Evolutionary conservation across 1,139 yeast genomes (phyloP), one percentile per base, ranked within the genome.

Genomic region (Sugiyamaella grinbergsii): DNA sequence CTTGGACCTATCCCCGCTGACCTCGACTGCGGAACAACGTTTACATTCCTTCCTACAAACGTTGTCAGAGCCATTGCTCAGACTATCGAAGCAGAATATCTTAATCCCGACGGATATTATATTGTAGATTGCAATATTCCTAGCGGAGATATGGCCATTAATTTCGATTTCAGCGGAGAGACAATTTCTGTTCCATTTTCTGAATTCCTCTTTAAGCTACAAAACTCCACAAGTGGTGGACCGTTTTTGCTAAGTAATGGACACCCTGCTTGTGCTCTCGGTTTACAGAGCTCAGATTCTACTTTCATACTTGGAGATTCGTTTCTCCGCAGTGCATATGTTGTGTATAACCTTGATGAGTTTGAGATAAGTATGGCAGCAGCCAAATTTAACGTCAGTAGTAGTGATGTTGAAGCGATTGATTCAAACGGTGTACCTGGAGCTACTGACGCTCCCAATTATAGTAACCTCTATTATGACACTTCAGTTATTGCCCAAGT

Each of bases 331-430:
- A 74, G 78, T 47, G 87, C 85, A 19, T 88, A 88, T 63, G 78
- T 83, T 44, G 95, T 85, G 39, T 87, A 79, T 59, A 90, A 88
- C 65, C 71, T 85, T 54, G 90, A 84, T 24, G 79, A 77, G 59
- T 67, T 71, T 49, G 79, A 82, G 62, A 73, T 87, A 29, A 82
- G 82, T 0, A 54, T 89, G 45, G 95, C 91, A 2, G 83, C 78
- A 55, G 84, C 81, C 13, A 54, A 54, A 36, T 45, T 46, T 38
- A 54, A 57, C 28, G 52, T 47, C 6, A 54, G 57, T 10, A 50
- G 47, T 5, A 42, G 56, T n/a, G 52, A 57, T 34, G 44, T 65
- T 22, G 54, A 55, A 46, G 47, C 50, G 10, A 60, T 65, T 13
- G 57, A 57, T 0, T 64, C 62, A 4, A 52, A 46, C 16, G 44